phyloP scores from a whole-genome alignment of 257 asterid species.

The Ligustrum vulgare region DNA sequence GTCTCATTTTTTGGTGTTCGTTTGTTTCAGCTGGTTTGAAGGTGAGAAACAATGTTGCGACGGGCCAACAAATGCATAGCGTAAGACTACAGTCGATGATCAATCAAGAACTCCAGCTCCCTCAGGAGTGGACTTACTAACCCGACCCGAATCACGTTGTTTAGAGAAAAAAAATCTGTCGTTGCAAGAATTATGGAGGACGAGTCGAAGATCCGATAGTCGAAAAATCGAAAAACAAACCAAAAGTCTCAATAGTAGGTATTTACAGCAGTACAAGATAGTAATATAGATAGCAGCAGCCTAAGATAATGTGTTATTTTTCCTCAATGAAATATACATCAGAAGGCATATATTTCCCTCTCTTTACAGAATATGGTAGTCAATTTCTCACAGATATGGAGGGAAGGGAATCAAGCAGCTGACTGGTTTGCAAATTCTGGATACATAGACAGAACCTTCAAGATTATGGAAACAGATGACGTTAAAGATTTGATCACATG shows the following conservation, averaged over 20 bases:
- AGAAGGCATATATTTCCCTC: too few species aligned
- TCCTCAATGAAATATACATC: too few species aligned
- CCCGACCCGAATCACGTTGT: too few species aligned
- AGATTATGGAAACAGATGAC: too few species aligned
- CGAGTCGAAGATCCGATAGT: neutral
- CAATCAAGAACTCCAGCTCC: constrained; percentile 36
- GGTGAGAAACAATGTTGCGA: neutral
- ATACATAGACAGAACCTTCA: too few species aligned
- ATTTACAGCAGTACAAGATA: neutral
- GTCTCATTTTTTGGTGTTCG: neutral
- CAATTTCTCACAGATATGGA: too few species aligned
- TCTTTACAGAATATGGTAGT: too few species aligned
- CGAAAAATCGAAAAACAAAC: neutral
- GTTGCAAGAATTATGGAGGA: neutral
- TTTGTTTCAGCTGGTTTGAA: neutral
- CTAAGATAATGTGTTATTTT: constrained; percentile 5
- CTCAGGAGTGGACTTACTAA: constrained; percentile 54
- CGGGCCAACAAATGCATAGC: constrained; percentile 18
- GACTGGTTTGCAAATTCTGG: too few species aligned
- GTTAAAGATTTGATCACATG: too few species aligned
- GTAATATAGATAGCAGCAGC: neutral
- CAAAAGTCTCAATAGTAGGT: neutral
- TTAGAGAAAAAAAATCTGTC: too few species aligned
- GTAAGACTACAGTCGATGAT: constrained; percentile 3
- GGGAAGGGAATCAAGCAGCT: too few species aligned